phyloP scores from a whole-genome alignment of 1,284 basidiomycete genomes.

The Moniliella sp. region DNA sequence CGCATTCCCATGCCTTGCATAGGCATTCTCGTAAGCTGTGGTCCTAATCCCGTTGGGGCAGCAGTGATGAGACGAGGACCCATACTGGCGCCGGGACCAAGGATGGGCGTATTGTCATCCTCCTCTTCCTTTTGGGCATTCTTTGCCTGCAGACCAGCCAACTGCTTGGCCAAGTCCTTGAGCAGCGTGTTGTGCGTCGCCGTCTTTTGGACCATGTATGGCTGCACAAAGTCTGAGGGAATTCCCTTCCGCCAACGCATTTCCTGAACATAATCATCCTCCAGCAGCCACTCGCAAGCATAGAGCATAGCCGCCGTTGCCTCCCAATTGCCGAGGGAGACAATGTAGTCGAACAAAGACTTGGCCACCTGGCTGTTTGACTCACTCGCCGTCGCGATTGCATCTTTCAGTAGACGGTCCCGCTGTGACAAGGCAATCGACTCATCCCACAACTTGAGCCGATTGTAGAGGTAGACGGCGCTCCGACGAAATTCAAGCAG shows the following conservation, averaged over 20 bases:
- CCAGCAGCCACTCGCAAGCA: constrained; percentile 73
- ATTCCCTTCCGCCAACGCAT: constrained; percentile 82
- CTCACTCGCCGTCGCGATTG: constrained; percentile 73
- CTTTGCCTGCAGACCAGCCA: constrained; percentile 35
- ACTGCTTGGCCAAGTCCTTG: constrained; percentile 37
- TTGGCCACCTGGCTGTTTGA: constrained; percentile 62
- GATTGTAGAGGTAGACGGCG: constrained; percentile 88
- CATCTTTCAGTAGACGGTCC: constrained; percentile 87
- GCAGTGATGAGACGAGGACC: constrained; percentile 15
- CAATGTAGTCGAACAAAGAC: constrained; percentile 60
- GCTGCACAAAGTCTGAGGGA: constrained; percentile 89
- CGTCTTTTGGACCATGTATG: constrained; percentile 69
- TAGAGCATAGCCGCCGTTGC: constrained; percentile 78
- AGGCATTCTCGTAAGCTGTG: no score
- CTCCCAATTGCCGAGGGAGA: constrained; percentile 93
- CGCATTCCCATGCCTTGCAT: no score
- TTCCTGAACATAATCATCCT: constrained; percentile 77
- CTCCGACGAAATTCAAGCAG: constrained; percentile 73
- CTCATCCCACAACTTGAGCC: constrained; percentile 82
- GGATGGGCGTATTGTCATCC: constrained; percentile 37
- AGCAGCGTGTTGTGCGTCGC: constrained; percentile 14
- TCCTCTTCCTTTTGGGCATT: constrained; percentile 65
- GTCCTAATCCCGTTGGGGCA: constrained; percentile 7
- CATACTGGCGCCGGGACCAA: constrained; percentile 10
- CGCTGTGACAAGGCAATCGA: constrained; percentile 80